Conservation (phyloP, 2,329 filamentous ascomycete genomes). For the Penicillium expansum region DNA sequence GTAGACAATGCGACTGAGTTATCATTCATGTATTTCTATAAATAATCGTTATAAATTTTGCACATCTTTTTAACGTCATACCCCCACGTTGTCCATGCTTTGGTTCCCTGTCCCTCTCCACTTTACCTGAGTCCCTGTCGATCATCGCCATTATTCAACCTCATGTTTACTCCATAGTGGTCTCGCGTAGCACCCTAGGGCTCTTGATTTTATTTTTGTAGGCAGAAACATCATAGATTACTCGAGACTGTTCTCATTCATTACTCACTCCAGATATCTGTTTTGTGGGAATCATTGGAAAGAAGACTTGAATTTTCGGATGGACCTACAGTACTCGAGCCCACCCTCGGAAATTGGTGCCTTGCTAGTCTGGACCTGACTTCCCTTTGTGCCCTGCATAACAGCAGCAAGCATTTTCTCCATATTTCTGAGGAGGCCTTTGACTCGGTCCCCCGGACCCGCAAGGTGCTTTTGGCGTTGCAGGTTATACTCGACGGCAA, state of each 20-base stretch:
- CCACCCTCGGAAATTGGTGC: too few species aligned
- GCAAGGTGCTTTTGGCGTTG: not conserved
- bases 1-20: not conserved
- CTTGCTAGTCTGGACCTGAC: not conserved
- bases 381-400: not conserved
- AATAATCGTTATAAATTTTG: not conserved
- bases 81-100: not conserved
- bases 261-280: not conserved
- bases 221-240: not conserved
- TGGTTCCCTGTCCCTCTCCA: not conserved
- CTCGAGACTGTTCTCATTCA: not conserved
- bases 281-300: not conserved
- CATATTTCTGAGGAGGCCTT: not conserved
- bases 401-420: not conserved
- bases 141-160: not conserved
- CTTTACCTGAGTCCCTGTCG: not conserved
- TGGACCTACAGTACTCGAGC: too few species aligned
- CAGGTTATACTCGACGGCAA: fast-evolving
- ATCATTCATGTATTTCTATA: not conserved
- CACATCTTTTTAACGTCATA: not conserved
- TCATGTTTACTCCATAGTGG: not conserved
- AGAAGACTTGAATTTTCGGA: not conserved
- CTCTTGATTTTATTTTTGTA: not conserved
- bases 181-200: too few species aligned
- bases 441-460: not conserved